Evolutionary conservation across 106 monocot genomes (phyloP), one percentile per base, ranked within the genome.

Genomic region (Acorus gramineus): DNA sequence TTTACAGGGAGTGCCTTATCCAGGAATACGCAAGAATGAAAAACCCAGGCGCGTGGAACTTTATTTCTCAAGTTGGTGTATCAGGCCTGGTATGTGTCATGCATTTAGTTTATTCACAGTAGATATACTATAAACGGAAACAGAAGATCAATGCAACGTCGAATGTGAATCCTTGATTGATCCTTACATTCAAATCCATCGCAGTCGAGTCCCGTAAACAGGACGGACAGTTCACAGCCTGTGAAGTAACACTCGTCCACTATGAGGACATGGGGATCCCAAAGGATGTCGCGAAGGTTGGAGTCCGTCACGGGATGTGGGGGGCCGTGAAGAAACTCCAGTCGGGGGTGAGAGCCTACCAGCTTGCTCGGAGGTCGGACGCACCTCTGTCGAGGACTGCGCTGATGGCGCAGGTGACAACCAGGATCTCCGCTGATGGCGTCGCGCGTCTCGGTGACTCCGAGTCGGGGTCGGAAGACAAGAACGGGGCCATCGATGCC

Each of bases 211-310:
- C 94, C 1, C 75, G 78, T 6, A 90, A 76, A 65, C 73, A 82
- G 71, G 86, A 90, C 43, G 90, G 84, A 2, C 86, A 86, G 49
- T 64, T 78, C 7, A 72, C 86, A 6, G 86, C 94, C 3, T 95
- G 94, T 42, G 94, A 95, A 71, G 86, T 95, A 49, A 82, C 80
- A 5, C 77, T 95, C 11, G 46, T 95, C 51, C 94, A 95, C 66
- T 85, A 95, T 5, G 94, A 95, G 69, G 94, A 90, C 71, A 95
- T 95, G 94, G 94, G 94, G 64, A 95, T 95, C 55, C 86, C 90
- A 4, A 95, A 80, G 66, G 94, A 95, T 45, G 86, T 95, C 0
- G 90, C 94, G 0, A 95, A 90, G 68, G 76, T 95, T 6, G 90
- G 84, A 6, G 84, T 95, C 2, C 94, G 90, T 46, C 94, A 95